These are phyloP conservation scores for Colletotrichum sublineola DNA, from an alignment of 2,329 filamentous ascomycete species.

Conservation along the genomic window DNA sequence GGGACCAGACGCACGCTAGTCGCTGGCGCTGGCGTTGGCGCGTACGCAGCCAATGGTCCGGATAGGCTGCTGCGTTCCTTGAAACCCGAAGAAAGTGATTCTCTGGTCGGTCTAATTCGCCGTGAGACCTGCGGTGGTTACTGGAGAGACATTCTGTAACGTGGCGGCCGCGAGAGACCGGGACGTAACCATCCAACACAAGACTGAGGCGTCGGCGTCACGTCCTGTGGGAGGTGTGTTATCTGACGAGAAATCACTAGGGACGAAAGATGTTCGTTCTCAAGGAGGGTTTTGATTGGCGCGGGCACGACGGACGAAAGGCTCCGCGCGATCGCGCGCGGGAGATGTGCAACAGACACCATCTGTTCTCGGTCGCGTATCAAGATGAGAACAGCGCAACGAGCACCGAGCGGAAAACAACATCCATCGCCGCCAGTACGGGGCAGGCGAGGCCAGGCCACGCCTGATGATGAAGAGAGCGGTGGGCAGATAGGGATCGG, in stretches of 20 bases:
- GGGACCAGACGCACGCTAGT: background rate
- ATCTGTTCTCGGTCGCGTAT: constrained; percentile 21
- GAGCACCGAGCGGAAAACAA: constrained; percentile 1
- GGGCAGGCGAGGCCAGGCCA: background rate
- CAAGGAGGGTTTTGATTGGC: background rate
- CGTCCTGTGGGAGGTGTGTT: background rate
- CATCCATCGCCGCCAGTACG: background rate
- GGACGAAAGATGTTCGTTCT: background rate
- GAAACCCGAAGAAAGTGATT: background rate
- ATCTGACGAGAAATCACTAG: background rate
- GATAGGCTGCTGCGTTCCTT: background rate
- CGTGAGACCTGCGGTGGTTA: background rate
- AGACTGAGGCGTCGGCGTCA: background rate
- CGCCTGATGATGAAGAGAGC: background rate
- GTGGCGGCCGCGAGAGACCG: background rate
- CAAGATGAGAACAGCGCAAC: constrained; percentile 30
- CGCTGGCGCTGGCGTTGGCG: background rate
- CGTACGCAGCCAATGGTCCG: constrained; percentile 1
- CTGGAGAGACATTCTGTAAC: constrained; percentile 11
- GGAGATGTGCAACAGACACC: background rate
- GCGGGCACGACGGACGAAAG: background rate
- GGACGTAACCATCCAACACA: background rate
- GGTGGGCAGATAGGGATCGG: background rate
- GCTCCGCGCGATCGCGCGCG: background rate
- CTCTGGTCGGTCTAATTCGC: background rate